Evolutionary conservation across 257 asterid species (phyloP).

Genomic region (Solanum pinnatisectum): DNA sequence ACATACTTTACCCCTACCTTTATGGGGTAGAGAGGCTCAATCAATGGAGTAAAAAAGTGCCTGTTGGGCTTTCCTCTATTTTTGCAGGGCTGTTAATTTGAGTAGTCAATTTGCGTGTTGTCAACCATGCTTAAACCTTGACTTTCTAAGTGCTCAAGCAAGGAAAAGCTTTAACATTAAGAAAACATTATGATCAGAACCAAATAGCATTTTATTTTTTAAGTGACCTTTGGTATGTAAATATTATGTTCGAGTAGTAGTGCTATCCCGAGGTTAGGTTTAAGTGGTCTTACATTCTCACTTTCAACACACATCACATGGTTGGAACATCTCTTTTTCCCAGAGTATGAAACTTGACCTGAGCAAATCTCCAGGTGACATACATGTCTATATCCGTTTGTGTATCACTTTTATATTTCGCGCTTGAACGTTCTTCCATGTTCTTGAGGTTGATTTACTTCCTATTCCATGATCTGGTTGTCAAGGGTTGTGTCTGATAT

Average conservation of each 20-base stretch:
- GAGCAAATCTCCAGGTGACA: not conserved
- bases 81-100: not conserved
- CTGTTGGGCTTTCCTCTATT: not conserved
- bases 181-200: not conserved
- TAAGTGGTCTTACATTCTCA: not conserved
- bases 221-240: not conserved
- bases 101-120: not conserved
- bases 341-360: not conserved
- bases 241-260: not conserved
- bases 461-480: not conserved
- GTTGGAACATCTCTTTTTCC: not conserved
- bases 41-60: not conserved
- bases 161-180: not conserved
- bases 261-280: not conserved
- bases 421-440: not conserved
- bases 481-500: not conserved
- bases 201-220: not conserved
- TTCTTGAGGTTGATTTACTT: not conserved
- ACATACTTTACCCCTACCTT: not conserved
- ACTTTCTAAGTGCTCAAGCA: not conserved
- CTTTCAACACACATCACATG: not conserved
- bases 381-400: not conserved
- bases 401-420: not conserved
- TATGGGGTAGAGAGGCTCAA: not conserved
- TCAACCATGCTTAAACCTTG: not conserved